Conservation (phyloP, 2,329 filamentous ascomycete species). For the Bisporella sp. region DNA sequence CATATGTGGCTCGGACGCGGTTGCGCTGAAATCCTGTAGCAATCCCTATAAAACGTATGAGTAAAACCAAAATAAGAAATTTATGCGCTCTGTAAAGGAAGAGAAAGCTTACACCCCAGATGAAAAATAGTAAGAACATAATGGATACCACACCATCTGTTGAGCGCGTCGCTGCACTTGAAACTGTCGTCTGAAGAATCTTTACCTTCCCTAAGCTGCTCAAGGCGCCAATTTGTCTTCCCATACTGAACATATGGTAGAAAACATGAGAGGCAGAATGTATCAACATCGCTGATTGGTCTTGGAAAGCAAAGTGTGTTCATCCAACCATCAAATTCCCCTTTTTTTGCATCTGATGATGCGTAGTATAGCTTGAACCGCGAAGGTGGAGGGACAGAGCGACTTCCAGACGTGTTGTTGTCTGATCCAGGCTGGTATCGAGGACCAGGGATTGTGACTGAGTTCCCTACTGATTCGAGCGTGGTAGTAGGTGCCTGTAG, state of each 20-base stretch:
- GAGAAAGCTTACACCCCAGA: slow-evolving; percentile 1
- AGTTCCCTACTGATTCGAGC: too few relatives aligned
- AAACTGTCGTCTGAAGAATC: slow-evolving; percentile 33
- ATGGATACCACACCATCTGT: slow-evolving; percentile 28
- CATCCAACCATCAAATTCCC: slow-evolving; percentile 24
- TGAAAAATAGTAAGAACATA: slow-evolving; percentile 6
- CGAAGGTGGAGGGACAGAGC: background rate
- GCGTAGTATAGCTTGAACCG: background rate
- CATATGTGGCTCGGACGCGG: slow-evolving; percentile 35
- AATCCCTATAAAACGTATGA: slow-evolving; percentile 5
- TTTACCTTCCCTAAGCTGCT: slow-evolving; percentile 29
- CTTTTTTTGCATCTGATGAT: background rate
- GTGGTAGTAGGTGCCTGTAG: too few relatives aligned
- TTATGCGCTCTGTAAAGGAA: background rate
- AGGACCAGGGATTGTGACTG: background rate
- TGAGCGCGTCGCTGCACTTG: slow-evolving; percentile 28
- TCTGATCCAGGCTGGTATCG: background rate
- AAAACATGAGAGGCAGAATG: slow-evolving; percentile 32
- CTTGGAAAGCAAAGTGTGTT: slow-evolving; percentile 31
- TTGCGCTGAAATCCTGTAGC: slow-evolving; percentile 23
- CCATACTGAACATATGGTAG: slow-evolving; percentile 37
- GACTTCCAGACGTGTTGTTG: background rate
- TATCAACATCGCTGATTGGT: slow-evolving; percentile 23
- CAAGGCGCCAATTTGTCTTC: slow-evolving; percentile 35
- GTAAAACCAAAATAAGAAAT: background rate